Evolutionary conservation across 345 rosid genomes (phyloP), one percentile per base, ranked within the genome.

Genomic region (Microcos paniculata): DNA sequence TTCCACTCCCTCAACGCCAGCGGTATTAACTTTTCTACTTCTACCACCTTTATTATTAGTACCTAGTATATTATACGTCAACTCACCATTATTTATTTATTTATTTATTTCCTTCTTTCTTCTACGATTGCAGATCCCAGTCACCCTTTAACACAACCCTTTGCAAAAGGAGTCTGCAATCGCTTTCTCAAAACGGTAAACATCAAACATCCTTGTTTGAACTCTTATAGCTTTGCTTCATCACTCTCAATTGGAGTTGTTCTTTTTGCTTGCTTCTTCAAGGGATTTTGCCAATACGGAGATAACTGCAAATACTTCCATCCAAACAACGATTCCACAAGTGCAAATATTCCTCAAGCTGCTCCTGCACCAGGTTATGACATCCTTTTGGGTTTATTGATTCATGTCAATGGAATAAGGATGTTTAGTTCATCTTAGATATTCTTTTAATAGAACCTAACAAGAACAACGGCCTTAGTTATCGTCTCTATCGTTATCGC

Each of bases 211-310:
- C 8, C 42, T 9, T 3, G 13, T 16, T 30, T n/a, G 14, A 12
- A 5, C 58, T 30, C 43, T 19, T 49, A 26, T 69, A 13, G 55
- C 6, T 30, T 51, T 69, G 28, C 57, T 46, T 46, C 24, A 26
- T 28, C 48, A 16, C 18, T 48, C 7, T 35, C 26, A 69, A 69
- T 6, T 49, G 43, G 16, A 49, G 9, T 16, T 45, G 0, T 24
- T 64, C 46, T 1, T 33, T 61, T 42, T 79, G 55, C 79, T 73
- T 15, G 40, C 42, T 56, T 68, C 19, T 75, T 81, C 67, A 77
- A 95, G 97, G 94, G 93, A 0, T 93, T 87, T 80, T 96, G 98
- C 77, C 94, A 87, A 19, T 90, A 70, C 24, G 98, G 94, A 52
- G 91, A 92, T 81, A 89, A 98, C 71, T 96, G 98, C 69, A 91